phyloP scores from a whole-genome alignment of 257 asterid genomes.

The Thymus quinquecostatus region DNA sequence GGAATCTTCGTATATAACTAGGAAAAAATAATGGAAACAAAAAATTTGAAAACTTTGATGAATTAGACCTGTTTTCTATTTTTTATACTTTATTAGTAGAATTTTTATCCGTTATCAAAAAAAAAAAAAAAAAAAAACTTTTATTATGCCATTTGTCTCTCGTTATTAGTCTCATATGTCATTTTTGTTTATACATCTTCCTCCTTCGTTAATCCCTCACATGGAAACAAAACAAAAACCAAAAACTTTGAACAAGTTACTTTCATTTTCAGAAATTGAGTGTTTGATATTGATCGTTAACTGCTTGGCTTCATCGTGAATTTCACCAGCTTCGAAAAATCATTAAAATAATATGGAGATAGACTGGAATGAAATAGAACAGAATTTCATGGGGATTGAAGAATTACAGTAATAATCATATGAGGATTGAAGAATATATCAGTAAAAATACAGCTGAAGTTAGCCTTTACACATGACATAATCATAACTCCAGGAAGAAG shows the following conservation, averaged over 20 bases:
- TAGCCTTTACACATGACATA: slow-evolving; percentile 26
- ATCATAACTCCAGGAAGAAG: not conserved
- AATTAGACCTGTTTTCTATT: no score
- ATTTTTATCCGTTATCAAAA: no score
- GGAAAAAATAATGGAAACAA: no score
- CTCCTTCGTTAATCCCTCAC: not conserved
- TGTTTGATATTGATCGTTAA: not conserved
- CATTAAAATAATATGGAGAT: not conserved
- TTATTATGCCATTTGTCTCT: no score
- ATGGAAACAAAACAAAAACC: not conserved
- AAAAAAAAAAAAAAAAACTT: no score
- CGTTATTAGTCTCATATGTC: no score
- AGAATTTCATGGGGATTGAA: slow-evolving; percentile 10
- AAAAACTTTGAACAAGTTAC: not conserved
- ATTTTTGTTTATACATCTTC: no score
- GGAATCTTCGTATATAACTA: no score
- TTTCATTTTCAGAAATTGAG: not conserved
- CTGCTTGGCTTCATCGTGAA: not conserved
- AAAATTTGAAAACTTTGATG: no score
- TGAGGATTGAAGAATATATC: slow-evolving; percentile 1
- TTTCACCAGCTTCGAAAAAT: not conserved
- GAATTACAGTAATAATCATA: not conserved
- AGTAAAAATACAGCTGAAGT: not conserved
- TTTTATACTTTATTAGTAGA: no score
- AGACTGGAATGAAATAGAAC: not conserved